Base-by-base conservation (phyloP, 108 stramenopile genomes). In the Nitzschia putrida region DNA sequence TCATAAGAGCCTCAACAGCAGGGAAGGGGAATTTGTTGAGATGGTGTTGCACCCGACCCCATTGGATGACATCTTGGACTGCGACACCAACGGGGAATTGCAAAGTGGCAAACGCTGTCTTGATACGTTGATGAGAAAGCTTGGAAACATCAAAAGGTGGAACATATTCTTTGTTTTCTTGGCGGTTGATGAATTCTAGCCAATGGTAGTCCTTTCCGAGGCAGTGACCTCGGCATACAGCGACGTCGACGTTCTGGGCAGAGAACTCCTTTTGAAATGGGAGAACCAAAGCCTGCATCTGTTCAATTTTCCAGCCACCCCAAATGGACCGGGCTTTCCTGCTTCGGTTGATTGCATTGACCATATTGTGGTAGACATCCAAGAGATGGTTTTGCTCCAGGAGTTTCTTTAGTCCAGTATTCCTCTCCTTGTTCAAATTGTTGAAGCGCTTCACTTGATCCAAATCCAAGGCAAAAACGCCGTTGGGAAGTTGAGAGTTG, bases 31-130 rank as follows among this genome's bases (percentile, higher is more conserved):
- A 72, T 25, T 80, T 74, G 22, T 81, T 80, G 49, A 79, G 71
- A 11, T 81, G 64, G 42, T 69, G 61, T 54, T 78, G 71, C 4
- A 80, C 68, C 4, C 69, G 77, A 3, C 56, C 45, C 69, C 65
- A 79, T 9, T 69, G 56, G 23, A 73, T 78, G 21, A 84, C 57
- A 42, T 84, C 69, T 55, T 84, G 80, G 11, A 84, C 80, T 37
- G 77, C 83, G 5, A 84, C 83, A 5, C 83, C 83, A 40, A 76
- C 68, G 12, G 83, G 83, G 25, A 84, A 81, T 53, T 84, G 12
- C 3, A 84, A 34, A 24, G 47, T 81, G 12, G 73, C 58, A 57
- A 76, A 84, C 12, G 16, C 22, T 51, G 83, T 84, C 44, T 79
- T 68, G 67, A 84, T 75, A 37, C 71, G 47, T 51, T 84, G 83